Base-by-base conservation (phyloP, 2,329 filamentous ascomycete genomes). In the Curvularia lunata region DNA sequence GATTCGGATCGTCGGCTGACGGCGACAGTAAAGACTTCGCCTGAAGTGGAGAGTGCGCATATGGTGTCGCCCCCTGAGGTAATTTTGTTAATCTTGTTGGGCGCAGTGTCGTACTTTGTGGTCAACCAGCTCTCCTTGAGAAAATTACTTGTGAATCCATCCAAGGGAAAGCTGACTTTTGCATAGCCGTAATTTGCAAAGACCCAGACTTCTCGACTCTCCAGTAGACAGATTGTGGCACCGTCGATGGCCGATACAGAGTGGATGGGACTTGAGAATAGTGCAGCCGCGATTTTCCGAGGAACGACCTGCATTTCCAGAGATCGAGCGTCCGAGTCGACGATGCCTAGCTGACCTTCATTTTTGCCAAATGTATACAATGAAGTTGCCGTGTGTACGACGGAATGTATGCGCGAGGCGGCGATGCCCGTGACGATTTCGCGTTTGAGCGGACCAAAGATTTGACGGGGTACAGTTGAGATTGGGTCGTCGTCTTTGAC, bases 131-230 rank as follows among this genome's bases (percentile, higher is more conserved):
- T 87, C 54, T 85, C 83, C 56, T 85, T 84, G 23, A 94, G 82
- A 42, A 89, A 88, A 59, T 86, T 86, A 58, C 89, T 92, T 19
- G 85, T 84, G 63, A 91, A 88, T 5, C 86, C 85, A 63, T 93
- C 90, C 32, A 91, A 81, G 0, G 92, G 91, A 62, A 98, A 97
- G 45, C 87, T 88, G 53, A 98, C 83, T 63, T 92, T 91, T n/a
- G 92, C 92, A 73, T 97, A 98, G 4, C 94, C 94, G 70, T 96
- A 98, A 65, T 96, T 96, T 0, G 92, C 94, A 68, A 99, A 97
- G 0, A 99, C 89, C 83, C 91, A 96, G 9, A 98, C 92, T 19
- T 92, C 92, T 65, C 91, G 88, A 66, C 92, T 96, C 48, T 92
- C 89, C 3, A 99, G 84, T 27, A 99, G 79, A 61, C 92, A 90